Percentiles rank a stretch among this genome's conserved stretches.
Evolutionary conservation across 75 land plant genomes (phyloP).

Genomic region (Sequoia sempervirens): DNA sequence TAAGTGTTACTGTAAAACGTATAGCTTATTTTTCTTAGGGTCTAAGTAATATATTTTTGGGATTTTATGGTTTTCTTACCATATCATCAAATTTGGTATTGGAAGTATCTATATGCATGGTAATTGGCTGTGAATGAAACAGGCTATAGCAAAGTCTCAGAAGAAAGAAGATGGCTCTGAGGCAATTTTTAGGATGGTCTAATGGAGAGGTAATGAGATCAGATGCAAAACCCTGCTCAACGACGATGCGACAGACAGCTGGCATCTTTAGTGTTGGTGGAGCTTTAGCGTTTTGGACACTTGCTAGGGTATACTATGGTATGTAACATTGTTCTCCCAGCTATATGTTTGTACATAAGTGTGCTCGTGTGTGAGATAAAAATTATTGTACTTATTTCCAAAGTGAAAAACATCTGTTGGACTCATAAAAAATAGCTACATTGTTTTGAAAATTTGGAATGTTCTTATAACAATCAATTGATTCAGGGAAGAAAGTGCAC

Average conservation of each 20-base stretch:
- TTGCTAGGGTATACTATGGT: conserved; percentile 73
- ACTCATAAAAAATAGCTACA: not conserved
- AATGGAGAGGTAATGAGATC: conserved; percentile 78
- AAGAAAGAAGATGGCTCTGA: conserved; percentile 46
- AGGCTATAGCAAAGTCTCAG: not conserved
- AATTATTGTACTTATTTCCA: not conserved
- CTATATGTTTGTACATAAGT: not conserved
- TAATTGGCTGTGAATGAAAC: not conserved
- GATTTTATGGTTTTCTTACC: not conserved
- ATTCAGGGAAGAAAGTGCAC: not conserved
- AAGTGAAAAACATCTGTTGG: not conserved
- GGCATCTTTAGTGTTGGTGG: conserved; percentile 62
- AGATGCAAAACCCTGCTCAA: conserved; percentile 63
- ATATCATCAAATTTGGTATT: not conserved
- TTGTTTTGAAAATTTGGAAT: not conserved
- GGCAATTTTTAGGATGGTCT: conserved; percentile 53
- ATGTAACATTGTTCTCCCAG: not conserved
- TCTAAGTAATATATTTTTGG: not conserved
- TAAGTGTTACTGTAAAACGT: not conserved
- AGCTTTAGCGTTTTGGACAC: conserved; percentile 58
- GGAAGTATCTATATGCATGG: not conserved
- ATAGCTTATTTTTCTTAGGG: not conserved
- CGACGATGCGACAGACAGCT: conserved; percentile 64
- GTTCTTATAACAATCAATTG: not conserved
- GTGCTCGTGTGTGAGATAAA: not conserved